phyloP scores from a whole-genome alignment of 139 green algal genomes.

The Auxenochlorella pyrenoidosa region DNA sequence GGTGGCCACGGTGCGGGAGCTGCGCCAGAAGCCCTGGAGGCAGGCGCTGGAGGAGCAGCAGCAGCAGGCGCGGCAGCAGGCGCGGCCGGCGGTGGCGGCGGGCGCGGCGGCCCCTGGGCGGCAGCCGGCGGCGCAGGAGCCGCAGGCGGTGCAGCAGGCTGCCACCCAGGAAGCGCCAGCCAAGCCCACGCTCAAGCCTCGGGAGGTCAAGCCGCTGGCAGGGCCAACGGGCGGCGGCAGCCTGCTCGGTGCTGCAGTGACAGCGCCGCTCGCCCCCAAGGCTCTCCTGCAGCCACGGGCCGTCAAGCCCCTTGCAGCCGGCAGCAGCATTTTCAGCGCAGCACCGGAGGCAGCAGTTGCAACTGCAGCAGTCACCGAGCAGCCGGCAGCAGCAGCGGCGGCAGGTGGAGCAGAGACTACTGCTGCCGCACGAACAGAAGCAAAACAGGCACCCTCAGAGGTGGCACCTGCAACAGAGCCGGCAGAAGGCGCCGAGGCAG shows the following conservation, averaged over 20 bases:
- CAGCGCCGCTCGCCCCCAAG: not conserved
- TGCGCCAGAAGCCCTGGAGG: slow-evolving; percentile 19
- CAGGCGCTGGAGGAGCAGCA: not conserved
- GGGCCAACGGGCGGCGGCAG: not conserved
- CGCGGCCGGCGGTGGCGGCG: not conserved
- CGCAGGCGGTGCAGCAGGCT: no score
- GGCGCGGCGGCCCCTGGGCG: not conserved
- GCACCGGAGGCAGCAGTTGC: not conserved
- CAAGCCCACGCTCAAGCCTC: slow-evolving; percentile 22
- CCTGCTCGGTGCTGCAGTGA: not conserved
- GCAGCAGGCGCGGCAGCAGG: not conserved
- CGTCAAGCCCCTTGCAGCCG: not conserved
- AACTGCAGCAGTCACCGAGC: not conserved
- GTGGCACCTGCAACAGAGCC: not conserved
- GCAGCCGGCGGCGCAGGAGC: slow-evolving; percentile 11
- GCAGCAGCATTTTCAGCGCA: slow-evolving; percentile 12
- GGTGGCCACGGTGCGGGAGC: not conserved
- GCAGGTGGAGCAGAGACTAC: not conserved
- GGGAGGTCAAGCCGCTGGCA: slow-evolving; percentile 30
- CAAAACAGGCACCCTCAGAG: not conserved
- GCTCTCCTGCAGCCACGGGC: not conserved
- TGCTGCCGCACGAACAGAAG: not conserved
- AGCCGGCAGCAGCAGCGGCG: not conserved
- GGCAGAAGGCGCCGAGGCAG: not conserved
- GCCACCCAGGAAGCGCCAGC: no score